Evolutionary conservation across 768 basidiomycete genomes (phyloP), one percentile per base, ranked within the genome.

Genomic region (Boletus reticulatus): DNA sequence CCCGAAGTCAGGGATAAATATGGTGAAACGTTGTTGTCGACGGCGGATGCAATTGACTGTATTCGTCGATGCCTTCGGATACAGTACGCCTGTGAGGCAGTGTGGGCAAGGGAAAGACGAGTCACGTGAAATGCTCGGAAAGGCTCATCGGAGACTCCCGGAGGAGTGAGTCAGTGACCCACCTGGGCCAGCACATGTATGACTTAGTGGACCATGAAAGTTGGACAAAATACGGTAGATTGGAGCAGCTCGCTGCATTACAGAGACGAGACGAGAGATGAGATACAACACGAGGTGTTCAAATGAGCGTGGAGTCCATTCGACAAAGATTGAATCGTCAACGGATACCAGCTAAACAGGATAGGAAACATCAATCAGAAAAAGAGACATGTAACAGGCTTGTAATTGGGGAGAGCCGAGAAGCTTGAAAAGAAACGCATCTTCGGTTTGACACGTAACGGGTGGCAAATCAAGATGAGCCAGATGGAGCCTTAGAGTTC

Each of bases 281-380:
- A 51, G 45, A 62, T 59, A 67, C 56, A 62, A 65, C 58, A 63
- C 27, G 32, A 56, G 9, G 39, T 47, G 32, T 49, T 45, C 43
- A 55, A 70, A 66, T 38, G 67, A 68, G 54, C 6, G 68, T 61
- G 36, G 32, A 41, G 60, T 62, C 57, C 60, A 50, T 55, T 38
- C n/a, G 34, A 51, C n/a, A 55, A 45, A 48, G 27, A 6, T 22
- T 34, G 37, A 17, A 51, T 41, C 24, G 14, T 14, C 48, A 43
- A 20, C 48, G 41, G 50, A 48, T 37, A 48, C 44, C 20, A 41
- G 36, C 34, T 39, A 57, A 57, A 39, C 31, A 29, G 27, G 27
- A 52, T 45, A 50, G 44, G 46, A n/a, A 48, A 45, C 4, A 51
- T 50, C 50, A 22, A 51, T 54, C 57, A 31, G 49, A 54, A 56